Percentiles rank a stretch among this genome's conserved stretches.
These are phyloP conservation scores for Nannizzia gypsea DNA, from an alignment of 2,329 filamentous ascomycete species.

Conservation along the genomic window DNA sequence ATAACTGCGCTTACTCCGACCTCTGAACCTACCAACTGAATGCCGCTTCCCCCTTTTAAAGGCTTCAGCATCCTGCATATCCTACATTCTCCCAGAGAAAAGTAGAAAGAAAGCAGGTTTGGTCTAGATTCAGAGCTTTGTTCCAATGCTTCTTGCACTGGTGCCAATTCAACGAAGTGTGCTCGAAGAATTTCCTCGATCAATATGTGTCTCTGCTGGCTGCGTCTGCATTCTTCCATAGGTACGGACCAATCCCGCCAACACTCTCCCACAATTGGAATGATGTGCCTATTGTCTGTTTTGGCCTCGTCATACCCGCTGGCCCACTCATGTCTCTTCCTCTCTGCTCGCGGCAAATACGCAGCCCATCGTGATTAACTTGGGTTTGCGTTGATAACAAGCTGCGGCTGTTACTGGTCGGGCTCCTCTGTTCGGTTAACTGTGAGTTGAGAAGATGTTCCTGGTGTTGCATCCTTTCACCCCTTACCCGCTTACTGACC, in stretches of 20 bases:
- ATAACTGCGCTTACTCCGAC: slow-evolving; percentile 18
- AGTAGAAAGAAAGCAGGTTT: slow-evolving; percentile 1
- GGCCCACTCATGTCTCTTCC: slow-evolving; percentile 2
- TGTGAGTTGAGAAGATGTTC: background rate
- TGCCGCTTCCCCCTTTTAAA: background rate
- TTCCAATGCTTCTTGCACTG: background rate
- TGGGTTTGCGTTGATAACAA: background rate
- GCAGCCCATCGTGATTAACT: background rate
- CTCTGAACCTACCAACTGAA: slow-evolving; percentile 11
- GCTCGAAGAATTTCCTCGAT: background rate
- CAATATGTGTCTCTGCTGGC: background rate
- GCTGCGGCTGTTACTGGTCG: background rate
- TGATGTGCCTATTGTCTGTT: background rate
- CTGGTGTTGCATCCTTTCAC: background rate
- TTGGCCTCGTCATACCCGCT: background rate
- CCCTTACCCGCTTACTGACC: no score
- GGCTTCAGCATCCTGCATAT: background rate
- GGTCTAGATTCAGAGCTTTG: background rate
- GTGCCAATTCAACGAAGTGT: background rate
- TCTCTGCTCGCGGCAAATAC: slow-evolving; percentile 3
- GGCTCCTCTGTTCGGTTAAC: background rate
- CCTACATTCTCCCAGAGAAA: no score
- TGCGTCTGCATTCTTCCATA: background rate
- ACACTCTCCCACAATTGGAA: slow-evolving; percentile 3
- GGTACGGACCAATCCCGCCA: background rate